Base-by-base conservation (phyloP, 371 early-diverging fungal species). In the Rozella allomycis region DNA sequence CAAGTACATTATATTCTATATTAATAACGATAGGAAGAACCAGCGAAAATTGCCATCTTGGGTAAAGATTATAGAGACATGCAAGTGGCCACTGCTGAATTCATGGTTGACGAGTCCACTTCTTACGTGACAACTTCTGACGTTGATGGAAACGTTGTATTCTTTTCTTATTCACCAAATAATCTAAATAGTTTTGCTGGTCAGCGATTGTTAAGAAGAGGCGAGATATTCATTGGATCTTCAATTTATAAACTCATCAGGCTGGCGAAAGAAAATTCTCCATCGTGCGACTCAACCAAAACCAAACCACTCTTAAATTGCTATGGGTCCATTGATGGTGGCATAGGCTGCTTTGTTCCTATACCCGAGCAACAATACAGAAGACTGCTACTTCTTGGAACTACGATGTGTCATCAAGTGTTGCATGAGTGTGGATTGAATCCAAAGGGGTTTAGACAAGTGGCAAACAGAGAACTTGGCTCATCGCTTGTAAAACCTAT, bases 381-480 rank as follows among this genome's bases (percentile, higher is more conserved):
- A 47, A 72, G 93, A 13, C 40, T 83, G 9, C 65, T 65, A 21
- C 63, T 70, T 2, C 35, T 87, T 12, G 73, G 70, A 35, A 67
- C 76, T 20, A 72, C 73, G 20, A 54, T 93, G 38, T 74, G 81
- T 12, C 77, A 72, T 39, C 61, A 68, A 14, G 33, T 81, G 0
- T 76, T 72, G 33, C 84, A 80, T 37, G 52, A 68, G 17, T 87
- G 83, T 4, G 91, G 86, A 7, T 48, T 96, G 21, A 91, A 96
- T 44, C 90, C 97, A 2, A 61, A 82, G 31, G 85, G 83, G 5
- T 87, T 51, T 45, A 52, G 79, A n/a, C n/a, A n/a, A n/a, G n/a
- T n/a, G n/a, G n/a, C n/a, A n/a, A n/a, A n/a, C n/a, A n/a, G n/a
- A n/a, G n/a, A n/a, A n/a, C n/a, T n/a, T n/a, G n/a, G n/a, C n/a